Percentiles rank a stretch among this genome's conserved stretches.
Evolutionary conservation across 2,329 filamentous ascomycete species (phyloP).

Genomic region (Neocatenulostroma microsporum): DNA sequence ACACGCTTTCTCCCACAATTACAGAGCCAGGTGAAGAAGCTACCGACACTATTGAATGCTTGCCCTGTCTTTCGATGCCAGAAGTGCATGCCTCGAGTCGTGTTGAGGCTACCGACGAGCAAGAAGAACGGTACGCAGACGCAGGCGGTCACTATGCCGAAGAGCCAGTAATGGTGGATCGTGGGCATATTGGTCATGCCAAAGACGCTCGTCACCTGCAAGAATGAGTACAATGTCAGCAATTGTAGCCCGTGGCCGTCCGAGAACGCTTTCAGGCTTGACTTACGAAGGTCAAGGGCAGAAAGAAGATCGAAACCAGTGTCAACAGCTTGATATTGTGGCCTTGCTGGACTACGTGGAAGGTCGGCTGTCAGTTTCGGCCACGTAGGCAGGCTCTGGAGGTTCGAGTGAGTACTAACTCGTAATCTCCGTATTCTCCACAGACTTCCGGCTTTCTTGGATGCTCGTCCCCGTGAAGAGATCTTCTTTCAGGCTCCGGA

Average conservation of each 20-base stretch:
- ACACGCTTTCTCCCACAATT: not conserved
- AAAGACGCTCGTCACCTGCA: not conserved
- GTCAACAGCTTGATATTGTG: conserved; percentile 56
- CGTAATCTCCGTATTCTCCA: conserved; percentile 47
- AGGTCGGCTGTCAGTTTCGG: no score
- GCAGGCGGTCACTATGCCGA: conserved; percentile 34
- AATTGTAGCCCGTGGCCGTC: no score
- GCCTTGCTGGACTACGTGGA: conserved; percentile 43
- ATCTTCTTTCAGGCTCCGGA: conserved; percentile 52
- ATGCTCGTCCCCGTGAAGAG: conserved; percentile 58
- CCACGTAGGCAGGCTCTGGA: no score
- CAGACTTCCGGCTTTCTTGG: conserved; percentile 40
- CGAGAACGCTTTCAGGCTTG: conserved; percentile 49
- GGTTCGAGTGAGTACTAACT: conserved; percentile 34
- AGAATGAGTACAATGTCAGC: conserved; percentile 1
- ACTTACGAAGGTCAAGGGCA: conserved; percentile 56
- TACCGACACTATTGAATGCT: not conserved
- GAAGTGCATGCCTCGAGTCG: conserved; percentile 32
- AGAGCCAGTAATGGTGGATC: conserved; percentile 30
- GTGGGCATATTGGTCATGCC: conserved; percentile 39
- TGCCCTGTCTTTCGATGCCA: conserved; percentile 22
- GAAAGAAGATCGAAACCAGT: conserved; percentile 53
- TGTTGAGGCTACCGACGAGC: conserved; percentile 39
- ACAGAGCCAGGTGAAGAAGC: not conserved
- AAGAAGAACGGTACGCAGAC: conserved; percentile 42